phyloP scores from a whole-genome alignment of 2,329 filamentous ascomycete genomes.

The Fusarium siculi region DNA sequence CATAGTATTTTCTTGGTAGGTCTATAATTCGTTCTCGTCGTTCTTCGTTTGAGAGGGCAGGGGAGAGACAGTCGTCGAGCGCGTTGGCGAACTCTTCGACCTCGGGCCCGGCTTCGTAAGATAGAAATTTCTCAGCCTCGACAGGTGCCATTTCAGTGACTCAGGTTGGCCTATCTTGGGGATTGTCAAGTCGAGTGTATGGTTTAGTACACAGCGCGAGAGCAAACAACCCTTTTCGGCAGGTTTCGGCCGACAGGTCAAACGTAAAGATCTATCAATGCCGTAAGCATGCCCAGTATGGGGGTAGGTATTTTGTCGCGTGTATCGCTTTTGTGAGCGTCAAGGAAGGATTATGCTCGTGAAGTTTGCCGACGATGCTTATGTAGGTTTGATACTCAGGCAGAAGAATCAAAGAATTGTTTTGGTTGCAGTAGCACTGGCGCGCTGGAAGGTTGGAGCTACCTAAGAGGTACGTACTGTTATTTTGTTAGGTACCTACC shows the following conservation, averaged over 20 bases:
- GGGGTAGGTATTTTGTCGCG: conserved; percentile 15
- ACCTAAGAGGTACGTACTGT: conserved; percentile 34
- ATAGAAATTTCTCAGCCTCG: conserved; percentile 12
- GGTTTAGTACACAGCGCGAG: neutral
- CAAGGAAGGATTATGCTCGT: conserved; percentile 7
- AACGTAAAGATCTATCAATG: conserved; percentile 32
- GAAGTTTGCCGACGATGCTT: conserved; percentile 19
- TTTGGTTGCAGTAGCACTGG: conserved; percentile 41
- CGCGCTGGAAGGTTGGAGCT: conserved; percentile 27
- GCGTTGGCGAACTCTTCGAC: conserved; percentile 88
- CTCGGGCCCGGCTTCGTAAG: conserved; percentile 70
- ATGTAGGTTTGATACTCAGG: conserved; percentile 30
- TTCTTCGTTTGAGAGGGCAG: conserved; percentile 60
- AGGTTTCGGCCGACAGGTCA: conserved; percentile 41
- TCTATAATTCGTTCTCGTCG: conserved; percentile 74
- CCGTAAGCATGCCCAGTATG: conserved; percentile 39
- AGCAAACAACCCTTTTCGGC: conserved; percentile 43
- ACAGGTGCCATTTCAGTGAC: conserved; percentile 30
- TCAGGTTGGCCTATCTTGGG: neutral
- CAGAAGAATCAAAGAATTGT: conserved; percentile 41
- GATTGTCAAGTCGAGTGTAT: neutral
- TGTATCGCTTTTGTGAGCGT: conserved; percentile 1
- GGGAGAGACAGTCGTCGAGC: conserved; percentile 77
- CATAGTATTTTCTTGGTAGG: conserved; percentile 68
- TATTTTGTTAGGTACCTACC: neutral